Evolutionary conservation across 2,329 filamentous ascomycete species (phyloP), one percentile per base, ranked within the genome.

Genomic region (Diplodia mutila): DNA sequence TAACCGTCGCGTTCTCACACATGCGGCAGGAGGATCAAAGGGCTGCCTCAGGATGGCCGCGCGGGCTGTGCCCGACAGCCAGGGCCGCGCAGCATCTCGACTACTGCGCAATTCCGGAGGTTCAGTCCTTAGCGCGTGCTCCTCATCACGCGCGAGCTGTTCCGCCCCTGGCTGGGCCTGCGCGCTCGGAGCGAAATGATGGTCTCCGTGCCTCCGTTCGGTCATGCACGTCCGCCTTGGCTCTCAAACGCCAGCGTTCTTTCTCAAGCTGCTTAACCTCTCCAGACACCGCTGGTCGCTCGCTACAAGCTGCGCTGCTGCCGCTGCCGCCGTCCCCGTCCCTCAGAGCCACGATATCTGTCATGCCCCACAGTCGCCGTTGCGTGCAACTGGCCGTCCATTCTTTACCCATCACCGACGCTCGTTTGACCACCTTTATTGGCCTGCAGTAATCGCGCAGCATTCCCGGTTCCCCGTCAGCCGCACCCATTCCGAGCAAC

Each of bases 151-250:
- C 53, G 42, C 34, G 34, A 37, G 8, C 8, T 3, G 9, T 46
- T 46, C 42, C 42, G 42, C 42, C 42, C 42, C 42, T 46, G 42
- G 42, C 42, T n/a, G n/a, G n/a, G n/a, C n/a, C n/a, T n/a, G n/a
- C n/a, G n/a, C n/a, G n/a, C n/a, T n/a, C 59, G 59, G 57, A 61
- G 39, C 57, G 57, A 61, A 61, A 61, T 61, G 39, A 61, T 61
- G 32, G 27, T n/a, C n/a, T n/a, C n/a, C n/a, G n/a, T n/a, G n/a
- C n/a, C n/a, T n/a, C n/a, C 61, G 49, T 65, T 49, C 61, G 42
- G 54, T 65, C 49, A 65, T 65, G 61, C 61, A 65, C 61, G 61
- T 53, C 48, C 61, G 61, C 61, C 61, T 54, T 65, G 61, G 61
- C 61, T n/a, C 61, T 51, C 46, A 51, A 53, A 65, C 49, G 61